A percentile compares a stretch with the other conserved stretches of the same genome.
Evolutionary conservation across 108 stramenopile species (phyloP).

Genomic region (Fistulifera pelliculosa): DNA sequence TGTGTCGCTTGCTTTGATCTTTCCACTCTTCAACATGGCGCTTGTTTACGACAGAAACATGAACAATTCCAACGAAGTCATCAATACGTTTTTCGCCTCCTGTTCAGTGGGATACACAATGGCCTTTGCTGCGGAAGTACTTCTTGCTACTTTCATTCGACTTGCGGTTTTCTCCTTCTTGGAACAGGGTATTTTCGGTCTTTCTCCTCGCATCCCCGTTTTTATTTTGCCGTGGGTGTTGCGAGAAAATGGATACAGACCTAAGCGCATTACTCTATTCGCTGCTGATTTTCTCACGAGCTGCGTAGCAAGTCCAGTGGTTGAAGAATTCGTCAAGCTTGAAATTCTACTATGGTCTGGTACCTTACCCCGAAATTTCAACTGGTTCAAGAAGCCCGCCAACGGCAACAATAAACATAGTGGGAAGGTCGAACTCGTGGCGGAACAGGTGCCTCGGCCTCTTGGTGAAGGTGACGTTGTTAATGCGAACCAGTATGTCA

Average conservation of each 20-base stretch:
- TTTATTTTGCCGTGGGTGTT: conserved; percentile 76
- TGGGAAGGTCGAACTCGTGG: too few species aligned
- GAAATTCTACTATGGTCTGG: conserved; percentile 53
- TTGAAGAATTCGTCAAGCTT: conserved; percentile 83
- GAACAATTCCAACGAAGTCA: conserved; percentile 47
- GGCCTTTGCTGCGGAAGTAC: conserved; percentile 55
- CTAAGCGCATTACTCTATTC: conserved; percentile 79
- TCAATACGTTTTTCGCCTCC: conserved; percentile 61
- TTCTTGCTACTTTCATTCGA: conserved; percentile 61
- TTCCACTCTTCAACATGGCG: conserved; percentile 27
- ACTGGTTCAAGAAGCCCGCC: conserved; percentile 25
- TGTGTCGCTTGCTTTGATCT: conserved; percentile 32
- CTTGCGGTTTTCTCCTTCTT: conserved; percentile 54
- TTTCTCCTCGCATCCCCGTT: conserved; percentile 52
- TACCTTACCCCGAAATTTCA: conserved; percentile 55
- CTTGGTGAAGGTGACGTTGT: conserved; percentile 33
- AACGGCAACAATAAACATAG: conserved; percentile 3
- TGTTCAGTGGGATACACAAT: conserved; percentile 61
- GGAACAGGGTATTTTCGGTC: conserved; percentile 65
- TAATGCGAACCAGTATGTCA: conserved; percentile 73
- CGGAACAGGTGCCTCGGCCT: conserved; percentile 1
- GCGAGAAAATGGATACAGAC: conserved; percentile 62
- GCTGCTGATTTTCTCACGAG: conserved; percentile 73
- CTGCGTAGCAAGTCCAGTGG: conserved; percentile 69
- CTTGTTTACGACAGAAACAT: conserved; percentile 40